These are phyloP conservation scores for button mushroom (Agaricus bisporus) DNA, from an alignment of 768 basidiomycete species.

Conservation along the genomic window DNA sequence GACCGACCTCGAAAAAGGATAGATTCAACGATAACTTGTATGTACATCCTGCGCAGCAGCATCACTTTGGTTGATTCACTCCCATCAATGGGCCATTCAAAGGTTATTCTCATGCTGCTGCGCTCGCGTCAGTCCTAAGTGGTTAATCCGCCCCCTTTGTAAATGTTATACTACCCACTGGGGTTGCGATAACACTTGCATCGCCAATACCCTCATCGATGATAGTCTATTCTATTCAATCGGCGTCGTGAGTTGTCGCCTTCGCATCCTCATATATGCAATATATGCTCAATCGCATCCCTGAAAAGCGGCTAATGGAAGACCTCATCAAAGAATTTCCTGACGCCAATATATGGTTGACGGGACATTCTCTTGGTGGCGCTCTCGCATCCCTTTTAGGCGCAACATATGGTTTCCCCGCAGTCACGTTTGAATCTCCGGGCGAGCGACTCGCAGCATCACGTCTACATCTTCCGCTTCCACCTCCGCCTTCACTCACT, in stretches of 20 bases:
- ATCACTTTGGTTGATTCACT: not conserved
- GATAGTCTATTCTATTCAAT: conserved; percentile 91
- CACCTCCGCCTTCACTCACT: conserved; percentile 47
- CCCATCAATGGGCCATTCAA: not conserved
- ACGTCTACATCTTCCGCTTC: conserved; percentile 84
- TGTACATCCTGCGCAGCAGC: conserved; percentile 9
- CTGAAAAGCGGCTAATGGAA: conserved; percentile 70
- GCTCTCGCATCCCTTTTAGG: conserved; percentile 84
- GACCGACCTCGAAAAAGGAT: conserved; percentile 85
- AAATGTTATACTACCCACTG: conserved; percentile 70
- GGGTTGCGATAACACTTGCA: conserved; percentile 76
- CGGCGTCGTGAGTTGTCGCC: conserved; percentile 58
- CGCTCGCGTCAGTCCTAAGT: conserved; percentile 81
- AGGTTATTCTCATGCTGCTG: conserved; percentile 89
- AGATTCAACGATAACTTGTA: conserved; percentile 86
- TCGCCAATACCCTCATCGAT: conserved; percentile 76
- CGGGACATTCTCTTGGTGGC: conserved; percentile 90
- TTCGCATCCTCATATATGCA: not conserved
- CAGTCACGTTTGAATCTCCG: conserved; percentile 87
- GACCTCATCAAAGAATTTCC: conserved; percentile 85
- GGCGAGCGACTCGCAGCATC: conserved; percentile 66
- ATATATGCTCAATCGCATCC: not conserved
- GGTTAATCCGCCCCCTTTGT: conserved; percentile 83
- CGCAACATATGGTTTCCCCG: conserved; percentile 85
- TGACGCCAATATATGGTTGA: conserved; percentile 79